Percentiles rank a stretch among this genome's conserved stretches.
Evolutionary conservation across 2,329 filamentous ascomycete species (phyloP).

Genomic region (Juglanconis sp.): DNA sequence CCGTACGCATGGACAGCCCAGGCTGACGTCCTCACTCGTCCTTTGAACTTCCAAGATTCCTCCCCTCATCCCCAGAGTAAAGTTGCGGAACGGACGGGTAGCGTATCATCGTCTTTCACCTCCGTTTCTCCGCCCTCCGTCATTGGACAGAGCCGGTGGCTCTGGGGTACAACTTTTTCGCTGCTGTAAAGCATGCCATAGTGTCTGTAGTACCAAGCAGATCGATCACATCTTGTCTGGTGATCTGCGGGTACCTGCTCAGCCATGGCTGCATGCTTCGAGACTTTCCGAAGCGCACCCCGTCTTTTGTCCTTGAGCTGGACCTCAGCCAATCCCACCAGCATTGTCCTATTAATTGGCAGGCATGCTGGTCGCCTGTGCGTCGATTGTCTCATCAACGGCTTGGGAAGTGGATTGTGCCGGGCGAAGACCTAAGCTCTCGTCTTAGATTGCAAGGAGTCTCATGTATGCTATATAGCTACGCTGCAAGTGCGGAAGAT

Average conservation of each 20-base stretch:
- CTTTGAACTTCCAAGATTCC: neutral
- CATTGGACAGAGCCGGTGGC: neutral
- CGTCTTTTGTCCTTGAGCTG: neutral
- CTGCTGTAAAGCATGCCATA: conserved; percentile 1
- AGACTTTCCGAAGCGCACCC: neutral
- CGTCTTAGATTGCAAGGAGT: neutral
- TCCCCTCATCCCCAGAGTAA: conserved; percentile 1
- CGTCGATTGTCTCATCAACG: neutral
- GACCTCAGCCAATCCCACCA: neutral
- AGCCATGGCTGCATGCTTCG: neutral
- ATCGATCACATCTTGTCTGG: conserved; percentile 7
- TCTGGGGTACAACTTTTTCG: conserved; percentile 1
- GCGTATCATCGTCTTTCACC: neutral
- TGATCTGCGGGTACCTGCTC: conserved; percentile 9
- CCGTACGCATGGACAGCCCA: no score
- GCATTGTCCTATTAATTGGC: neutral
- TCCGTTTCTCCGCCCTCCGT: neutral
- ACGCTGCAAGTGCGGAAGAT: neutral
- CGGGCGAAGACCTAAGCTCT: neutral
- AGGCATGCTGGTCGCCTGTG: neutral
- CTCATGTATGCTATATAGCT: neutral
- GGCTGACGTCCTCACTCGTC: no score
- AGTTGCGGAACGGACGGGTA: conserved; percentile 3
- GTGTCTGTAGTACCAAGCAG: no score
- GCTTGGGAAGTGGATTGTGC: neutral